Conservation (phyloP, 2,329 filamentous ascomycete genomes). For the Aspergillus ibericus region DNA sequence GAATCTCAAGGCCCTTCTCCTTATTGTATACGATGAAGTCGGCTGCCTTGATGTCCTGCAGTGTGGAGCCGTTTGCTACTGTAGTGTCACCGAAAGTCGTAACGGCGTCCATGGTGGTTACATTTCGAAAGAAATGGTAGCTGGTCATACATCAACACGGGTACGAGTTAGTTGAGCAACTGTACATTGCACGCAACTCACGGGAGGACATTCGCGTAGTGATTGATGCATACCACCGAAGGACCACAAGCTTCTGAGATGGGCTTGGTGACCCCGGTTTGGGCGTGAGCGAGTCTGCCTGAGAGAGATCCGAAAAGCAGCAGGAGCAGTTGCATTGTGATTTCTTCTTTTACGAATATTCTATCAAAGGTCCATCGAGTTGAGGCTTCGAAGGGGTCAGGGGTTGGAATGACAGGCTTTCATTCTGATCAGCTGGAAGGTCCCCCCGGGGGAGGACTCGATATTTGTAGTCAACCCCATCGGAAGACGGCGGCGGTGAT, state of each 20-base stretch:
- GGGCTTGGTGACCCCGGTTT: constrained; percentile 29
- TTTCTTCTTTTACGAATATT: too few species aligned
- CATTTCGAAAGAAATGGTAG: constrained; percentile 40
- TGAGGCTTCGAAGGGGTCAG: background rate
- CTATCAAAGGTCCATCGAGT: background rate
- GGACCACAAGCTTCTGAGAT: constrained; percentile 31
- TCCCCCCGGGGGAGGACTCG: background rate
- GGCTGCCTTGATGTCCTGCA: constrained; percentile 32
- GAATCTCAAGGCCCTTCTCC: constrained; percentile 36
- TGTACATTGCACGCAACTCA: constrained; percentile 12
- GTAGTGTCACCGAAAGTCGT: constrained; percentile 33
- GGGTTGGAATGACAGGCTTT: background rate
- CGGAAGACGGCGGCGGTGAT: background rate
- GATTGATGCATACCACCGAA: constrained; percentile 40
- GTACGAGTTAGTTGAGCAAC: background rate
- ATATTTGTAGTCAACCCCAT: background rate
- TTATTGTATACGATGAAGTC: constrained; percentile 43
- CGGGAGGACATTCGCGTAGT: constrained; percentile 33
- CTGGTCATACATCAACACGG: constrained; percentile 28
- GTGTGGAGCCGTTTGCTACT: constrained; percentile 35
- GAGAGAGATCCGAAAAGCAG: constrained; percentile 6
- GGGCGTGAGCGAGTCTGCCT: constrained; percentile 17
- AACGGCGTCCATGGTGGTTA: constrained; percentile 24
- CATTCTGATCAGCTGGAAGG: background rate
- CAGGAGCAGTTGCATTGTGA: background rate